Percentiles rank a stretch among this genome's conserved stretches.
These are phyloP conservation scores for Fusarium hainanense DNA, from an alignment of 2,329 filamentous ascomycete species.

Conservation along the genomic window DNA sequence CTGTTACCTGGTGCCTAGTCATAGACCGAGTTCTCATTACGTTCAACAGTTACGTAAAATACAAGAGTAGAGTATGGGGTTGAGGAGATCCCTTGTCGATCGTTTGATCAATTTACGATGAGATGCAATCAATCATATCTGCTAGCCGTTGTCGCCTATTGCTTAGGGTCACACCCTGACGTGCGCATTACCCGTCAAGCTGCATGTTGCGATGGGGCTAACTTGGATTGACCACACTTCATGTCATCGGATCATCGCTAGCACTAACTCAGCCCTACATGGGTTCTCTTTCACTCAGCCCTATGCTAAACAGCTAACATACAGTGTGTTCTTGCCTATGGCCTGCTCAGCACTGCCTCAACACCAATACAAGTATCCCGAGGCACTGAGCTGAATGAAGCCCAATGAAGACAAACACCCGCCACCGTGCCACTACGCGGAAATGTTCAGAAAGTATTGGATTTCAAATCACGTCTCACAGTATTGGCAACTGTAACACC, in stretches of 20 bases:
- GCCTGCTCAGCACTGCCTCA: neutral
- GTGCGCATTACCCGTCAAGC: neutral
- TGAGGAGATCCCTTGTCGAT: neutral
- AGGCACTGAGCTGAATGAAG: too few species aligned
- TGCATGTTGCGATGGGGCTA: neutral
- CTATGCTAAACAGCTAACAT: neutral
- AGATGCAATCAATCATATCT: neutral
- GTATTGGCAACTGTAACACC: neutral
- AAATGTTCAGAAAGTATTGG: neutral
- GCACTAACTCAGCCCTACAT: constrained; percentile 5
- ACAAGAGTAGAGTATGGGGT: neutral
- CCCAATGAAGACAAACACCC: neutral
- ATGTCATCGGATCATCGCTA: neutral
- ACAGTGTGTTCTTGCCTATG: neutral
- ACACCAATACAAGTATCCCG: neutral
- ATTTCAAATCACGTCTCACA: constrained; percentile 19
- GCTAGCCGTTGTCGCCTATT: neutral
- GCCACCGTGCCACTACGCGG: neutral
- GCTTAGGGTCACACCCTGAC: neutral
- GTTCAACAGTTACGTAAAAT: neutral
- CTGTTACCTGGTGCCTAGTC: neutral
- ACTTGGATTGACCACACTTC: neutral
- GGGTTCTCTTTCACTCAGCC: neutral
- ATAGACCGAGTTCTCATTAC: neutral
- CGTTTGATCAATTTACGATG: neutral